Evolutionary conservation across 1,284 basidiomycete species (phyloP).

Genomic region (Rhodotorula sp.): DNA sequence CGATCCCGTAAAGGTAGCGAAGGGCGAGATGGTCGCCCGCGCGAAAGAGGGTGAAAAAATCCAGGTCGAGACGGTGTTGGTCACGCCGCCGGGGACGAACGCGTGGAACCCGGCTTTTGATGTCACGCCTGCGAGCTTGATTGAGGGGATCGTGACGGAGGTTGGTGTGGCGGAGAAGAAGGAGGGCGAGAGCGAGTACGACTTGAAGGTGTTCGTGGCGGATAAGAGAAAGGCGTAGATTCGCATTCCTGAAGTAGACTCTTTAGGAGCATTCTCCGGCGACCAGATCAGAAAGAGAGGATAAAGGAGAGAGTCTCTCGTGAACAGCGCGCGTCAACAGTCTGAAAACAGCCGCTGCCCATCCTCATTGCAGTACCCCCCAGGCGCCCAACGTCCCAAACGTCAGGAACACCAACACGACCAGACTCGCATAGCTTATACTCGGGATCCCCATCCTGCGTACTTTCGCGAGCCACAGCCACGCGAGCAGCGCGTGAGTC

Average conservation of each 20-base stretch:
- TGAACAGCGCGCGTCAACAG: too few relatives aligned
- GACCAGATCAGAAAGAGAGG: too few relatives aligned
- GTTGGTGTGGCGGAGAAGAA: constrained; percentile 42
- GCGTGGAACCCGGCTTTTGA: constrained; percentile 93
- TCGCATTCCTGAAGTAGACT: not conserved
- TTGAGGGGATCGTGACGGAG: constrained; percentile 49
- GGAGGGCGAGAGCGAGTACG: constrained; percentile 50
- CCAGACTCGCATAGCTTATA: constrained; percentile 19
- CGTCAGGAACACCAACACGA: constrained; percentile 1
- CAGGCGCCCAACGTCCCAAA: constrained; percentile 24
- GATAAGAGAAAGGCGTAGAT: constrained; percentile 8
- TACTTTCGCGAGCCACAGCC: constrained; percentile 17
- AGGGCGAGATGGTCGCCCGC: constrained; percentile 53
- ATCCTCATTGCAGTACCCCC: constrained; percentile 16
- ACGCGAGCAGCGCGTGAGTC: constrained; percentile 20
- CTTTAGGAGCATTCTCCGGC: too few relatives aligned
- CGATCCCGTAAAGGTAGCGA: constrained; percentile 51
- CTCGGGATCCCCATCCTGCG: constrained; percentile 13
- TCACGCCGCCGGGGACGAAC: constrained; percentile 57
- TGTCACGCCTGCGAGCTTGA: constrained; percentile 78
- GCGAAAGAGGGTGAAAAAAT: constrained; percentile 58
- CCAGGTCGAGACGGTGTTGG: constrained; percentile 71
- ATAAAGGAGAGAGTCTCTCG: too few relatives aligned
- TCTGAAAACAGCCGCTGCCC: too few relatives aligned
- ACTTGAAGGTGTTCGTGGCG: constrained; percentile 39